phyloP scores from a whole-genome alignment of 106 monocot species.

The Agapanthus africanus region DNA sequence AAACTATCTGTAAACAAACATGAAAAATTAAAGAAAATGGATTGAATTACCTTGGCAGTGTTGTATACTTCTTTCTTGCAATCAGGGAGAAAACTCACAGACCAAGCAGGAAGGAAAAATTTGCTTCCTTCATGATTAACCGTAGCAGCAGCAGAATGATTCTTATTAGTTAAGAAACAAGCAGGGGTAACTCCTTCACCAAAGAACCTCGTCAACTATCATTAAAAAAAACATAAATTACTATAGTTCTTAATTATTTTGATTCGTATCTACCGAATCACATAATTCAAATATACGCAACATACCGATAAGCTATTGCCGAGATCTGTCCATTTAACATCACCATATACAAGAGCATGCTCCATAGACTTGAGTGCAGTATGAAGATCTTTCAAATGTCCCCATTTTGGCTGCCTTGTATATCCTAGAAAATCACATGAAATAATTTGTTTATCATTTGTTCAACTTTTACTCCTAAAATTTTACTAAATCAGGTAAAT shows the following conservation, averaged over 20 bases:
- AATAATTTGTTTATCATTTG: too few species aligned
- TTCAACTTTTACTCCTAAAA: too few species aligned
- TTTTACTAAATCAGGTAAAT: too few species aligned
- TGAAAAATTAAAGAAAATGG: background rate
- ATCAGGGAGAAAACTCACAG: conserved; percentile 66
- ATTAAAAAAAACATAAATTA: background rate
- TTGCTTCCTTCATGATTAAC: conserved; percentile 28
- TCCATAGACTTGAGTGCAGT: conserved; percentile 30
- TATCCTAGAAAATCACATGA: too few species aligned
- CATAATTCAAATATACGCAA: too few species aligned
- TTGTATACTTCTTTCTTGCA: conserved; percentile 65
- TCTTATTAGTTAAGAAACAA: conserved; percentile 56
- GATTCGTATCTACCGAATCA: too few species aligned
- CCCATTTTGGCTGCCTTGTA: conserved; percentile 55
- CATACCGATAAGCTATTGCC: conserved; percentile 33
- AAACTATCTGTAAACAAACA: background rate
- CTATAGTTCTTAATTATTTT: too few species aligned
- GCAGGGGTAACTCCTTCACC: conserved; percentile 17
- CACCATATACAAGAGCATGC: conserved; percentile 38
- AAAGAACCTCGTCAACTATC: conserved; percentile 45
- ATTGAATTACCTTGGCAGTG: conserved; percentile 54
- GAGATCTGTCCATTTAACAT: conserved; percentile 13
- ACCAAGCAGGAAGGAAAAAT: conserved; percentile 55
- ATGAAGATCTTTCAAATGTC: conserved; percentile 24
- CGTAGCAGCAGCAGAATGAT: conserved; percentile 10